Base-by-base conservation (phyloP, 2,329 filamentous ascomycete species). In the Colletotrichum eleusines region DNA sequence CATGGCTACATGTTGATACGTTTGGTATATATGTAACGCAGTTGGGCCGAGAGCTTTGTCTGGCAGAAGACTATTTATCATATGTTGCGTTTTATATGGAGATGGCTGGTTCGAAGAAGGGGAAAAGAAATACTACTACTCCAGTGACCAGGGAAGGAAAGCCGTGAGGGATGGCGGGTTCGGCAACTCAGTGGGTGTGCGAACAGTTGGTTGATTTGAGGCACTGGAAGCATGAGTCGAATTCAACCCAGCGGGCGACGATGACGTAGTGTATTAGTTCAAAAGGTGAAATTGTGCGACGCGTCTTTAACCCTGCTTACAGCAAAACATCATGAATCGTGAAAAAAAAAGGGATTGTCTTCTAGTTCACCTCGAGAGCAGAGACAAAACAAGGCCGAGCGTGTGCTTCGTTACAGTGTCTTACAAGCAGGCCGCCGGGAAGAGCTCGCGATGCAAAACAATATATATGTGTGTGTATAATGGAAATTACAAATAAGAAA, bases 1-100 rank as follows among this genome's bases (percentile, higher is more conserved):
- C 63, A 61, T 46, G 63, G 35, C 55, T 51, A 53, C 53, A 50
- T 40, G n/a, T 35, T 46, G 46, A 44, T 26, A n/a, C 9, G 18
- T 31, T 44, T 55, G 48, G 31, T 57, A 61, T 35, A 60, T 61
- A 26, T 26, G 31, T n/a, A 40, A 33, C 23, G 46, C 11, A 38
- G 31, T 16, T 55, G 44, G 31, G 20, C 20, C n/a, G n/a, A 35
- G 33, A 38, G 44, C 18, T 31, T 38, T 20, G 14, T 28, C 18
- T 4, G 20, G 38, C n/a, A 20, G 33, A 40, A 38, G 16, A 50
- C 51, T 23, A 38, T 23, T 6, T 38, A 46, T 23, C 23, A n/a
- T 23, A 46, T 46, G 44, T 46, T 46, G 20, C 20, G 20, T 33
- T 33, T 35, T 11, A 23, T 16, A 31, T 55, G 51, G 20, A 38